phyloP scores from a whole-genome alignment of 2,329 filamentous ascomycete genomes.

The Clathrospora elynae region DNA sequence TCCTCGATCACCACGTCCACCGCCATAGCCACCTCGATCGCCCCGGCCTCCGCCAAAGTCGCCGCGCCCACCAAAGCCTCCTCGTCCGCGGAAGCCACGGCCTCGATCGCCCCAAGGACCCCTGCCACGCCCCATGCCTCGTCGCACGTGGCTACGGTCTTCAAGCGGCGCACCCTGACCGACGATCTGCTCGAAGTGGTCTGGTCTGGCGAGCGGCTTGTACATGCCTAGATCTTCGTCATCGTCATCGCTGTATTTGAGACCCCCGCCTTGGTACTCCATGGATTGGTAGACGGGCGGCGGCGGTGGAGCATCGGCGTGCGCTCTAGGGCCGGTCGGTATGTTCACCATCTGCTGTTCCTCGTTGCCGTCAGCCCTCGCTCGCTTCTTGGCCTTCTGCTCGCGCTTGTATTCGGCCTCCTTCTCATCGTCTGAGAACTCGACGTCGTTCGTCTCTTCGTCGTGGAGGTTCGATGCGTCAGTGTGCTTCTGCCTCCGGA shows the following conservation, averaged over 20 bases:
- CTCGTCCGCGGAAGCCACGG: conserved; percentile 45
- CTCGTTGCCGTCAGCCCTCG: conserved; percentile 38
- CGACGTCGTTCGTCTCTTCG: conserved; percentile 88
- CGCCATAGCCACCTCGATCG: conserved; percentile 26
- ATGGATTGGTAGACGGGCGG: conserved; percentile 25
- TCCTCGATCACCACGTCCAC: conserved; percentile 31
- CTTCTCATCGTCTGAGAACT: conserved; percentile 96
- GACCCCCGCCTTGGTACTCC: conserved; percentile 42
- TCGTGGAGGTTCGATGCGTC: conserved; percentile 96
- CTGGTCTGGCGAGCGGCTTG: conserved; percentile 54
- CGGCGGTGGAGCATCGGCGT: conserved; percentile 24
- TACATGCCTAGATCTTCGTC: conserved; percentile 54
- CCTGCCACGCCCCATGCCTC: conserved; percentile 41
- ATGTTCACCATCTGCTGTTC: conserved; percentile 28
- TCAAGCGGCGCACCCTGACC: conserved; percentile 47
- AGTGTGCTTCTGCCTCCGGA: conserved; percentile 81
- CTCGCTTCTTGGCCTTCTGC: conserved; percentile 64
- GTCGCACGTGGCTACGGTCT: conserved; percentile 45
- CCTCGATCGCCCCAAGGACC: conserved; percentile 45
- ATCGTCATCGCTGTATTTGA: conserved; percentile 53
- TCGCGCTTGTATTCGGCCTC: conserved; percentile 75
- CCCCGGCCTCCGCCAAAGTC: conserved; percentile 38
- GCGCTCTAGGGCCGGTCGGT: conserved; percentile 28
- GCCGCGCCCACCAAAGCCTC: conserved; percentile 32
- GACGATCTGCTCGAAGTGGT: conserved; percentile 54